Conservation (phyloP, 108 stramenopile genomes). For the Bacterosira constricta region DNA sequence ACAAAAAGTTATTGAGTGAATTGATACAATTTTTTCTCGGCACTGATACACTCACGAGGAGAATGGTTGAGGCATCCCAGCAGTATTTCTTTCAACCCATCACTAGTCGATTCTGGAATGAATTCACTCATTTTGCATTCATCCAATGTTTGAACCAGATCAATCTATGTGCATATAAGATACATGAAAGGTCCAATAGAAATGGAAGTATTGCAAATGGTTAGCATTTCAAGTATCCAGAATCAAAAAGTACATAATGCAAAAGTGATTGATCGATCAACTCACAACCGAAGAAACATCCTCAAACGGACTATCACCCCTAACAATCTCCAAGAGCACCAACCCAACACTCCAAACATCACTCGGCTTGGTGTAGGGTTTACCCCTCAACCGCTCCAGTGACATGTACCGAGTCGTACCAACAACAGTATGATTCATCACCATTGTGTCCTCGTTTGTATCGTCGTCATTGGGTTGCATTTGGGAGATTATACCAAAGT, state of each 20-base stretch:
- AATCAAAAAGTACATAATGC: no score
- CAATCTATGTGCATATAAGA: constrained; percentile 12
- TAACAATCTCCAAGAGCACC: constrained; percentile 69
- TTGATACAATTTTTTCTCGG: no score
- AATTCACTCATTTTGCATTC: constrained; percentile 25
- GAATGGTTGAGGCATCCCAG: constrained; percentile 46
- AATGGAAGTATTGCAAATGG: neutral
- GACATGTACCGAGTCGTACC: constrained; percentile 92
- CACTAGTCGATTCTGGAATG: constrained; percentile 32
- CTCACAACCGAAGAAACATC: constrained; percentile 57
- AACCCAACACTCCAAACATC: constrained; percentile 95
- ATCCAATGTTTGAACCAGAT: constrained; percentile 43
- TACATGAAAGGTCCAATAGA: neutral
- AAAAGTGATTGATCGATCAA: no score
- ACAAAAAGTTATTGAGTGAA: no score
- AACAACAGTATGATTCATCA: constrained; percentile 75
- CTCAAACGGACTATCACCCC: constrained; percentile 63
- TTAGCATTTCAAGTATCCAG: neutral
- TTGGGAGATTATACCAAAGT: constrained; percentile 87
- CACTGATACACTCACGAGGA: constrained; percentile 52
- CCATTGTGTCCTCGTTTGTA: constrained; percentile 36
- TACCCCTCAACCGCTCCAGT: constrained; percentile 82
- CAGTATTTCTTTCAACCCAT: constrained; percentile 52
- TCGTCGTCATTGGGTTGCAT: neutral
- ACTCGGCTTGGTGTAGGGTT: constrained; percentile 69